These are phyloP conservation scores for Rhizopogon rudus DNA, from an alignment of 768 basidiomycete species.

Conservation along the genomic window DNA sequence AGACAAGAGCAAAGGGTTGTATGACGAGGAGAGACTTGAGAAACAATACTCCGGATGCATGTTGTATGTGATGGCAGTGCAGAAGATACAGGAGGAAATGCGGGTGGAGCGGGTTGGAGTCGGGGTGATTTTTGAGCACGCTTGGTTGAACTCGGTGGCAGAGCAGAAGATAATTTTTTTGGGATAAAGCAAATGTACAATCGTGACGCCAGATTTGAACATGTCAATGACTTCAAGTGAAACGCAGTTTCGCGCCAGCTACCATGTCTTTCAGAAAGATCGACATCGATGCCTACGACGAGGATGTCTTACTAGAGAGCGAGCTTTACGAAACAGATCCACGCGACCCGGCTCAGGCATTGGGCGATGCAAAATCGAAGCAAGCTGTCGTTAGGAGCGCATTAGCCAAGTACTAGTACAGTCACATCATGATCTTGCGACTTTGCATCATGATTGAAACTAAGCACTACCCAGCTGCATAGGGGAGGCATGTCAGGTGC, in stretches of 20 bases:
- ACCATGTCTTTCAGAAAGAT: constrained; percentile 80
- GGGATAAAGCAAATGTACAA: no score
- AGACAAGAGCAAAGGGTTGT: constrained; percentile 1
- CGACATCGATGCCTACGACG: constrained; percentile 91
- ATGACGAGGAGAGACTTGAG: constrained; percentile 9
- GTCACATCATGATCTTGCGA: constrained; percentile 7
- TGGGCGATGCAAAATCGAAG: constrained; percentile 74
- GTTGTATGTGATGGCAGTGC: constrained; percentile 18
- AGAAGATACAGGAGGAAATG: neutral
- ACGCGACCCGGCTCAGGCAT: constrained; percentile 64
- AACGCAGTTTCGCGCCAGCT: neutral
- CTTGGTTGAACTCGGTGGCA: constrained; percentile 6
- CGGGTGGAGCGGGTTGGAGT: constrained; percentile 16
- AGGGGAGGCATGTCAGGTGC: constrained; percentile 80
- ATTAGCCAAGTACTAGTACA: constrained; percentile 74
- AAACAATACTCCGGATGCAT: constrained; percentile 8
- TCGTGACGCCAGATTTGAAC: no score
- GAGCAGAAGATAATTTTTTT: no score
- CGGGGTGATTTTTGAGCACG: constrained; percentile 12
- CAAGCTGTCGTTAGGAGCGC: constrained; percentile 65
- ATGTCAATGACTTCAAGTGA: no score
- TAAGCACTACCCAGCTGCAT: neutral
- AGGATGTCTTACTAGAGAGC: constrained; percentile 79
- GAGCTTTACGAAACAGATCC: constrained; percentile 89
- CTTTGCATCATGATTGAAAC: neutral